Base-by-base conservation (phyloP, 2,329 filamentous ascomycete genomes). In the Talaromyces sp. region DNA sequence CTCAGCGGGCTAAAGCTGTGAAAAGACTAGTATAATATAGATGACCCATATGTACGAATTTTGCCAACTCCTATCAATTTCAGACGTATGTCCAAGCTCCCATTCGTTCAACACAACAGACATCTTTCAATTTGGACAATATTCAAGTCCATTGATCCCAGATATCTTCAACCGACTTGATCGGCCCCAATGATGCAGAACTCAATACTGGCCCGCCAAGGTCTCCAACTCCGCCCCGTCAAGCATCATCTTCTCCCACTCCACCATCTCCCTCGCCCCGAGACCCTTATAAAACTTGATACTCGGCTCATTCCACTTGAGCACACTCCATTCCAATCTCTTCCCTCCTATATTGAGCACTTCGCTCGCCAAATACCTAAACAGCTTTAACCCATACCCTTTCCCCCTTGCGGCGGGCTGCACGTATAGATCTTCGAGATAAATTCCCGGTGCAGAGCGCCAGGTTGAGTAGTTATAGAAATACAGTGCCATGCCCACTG, bases 401-500 rank as follows among this genome's bases (percentile, higher is more conserved):
- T 85, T 85, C 37, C 88, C 88, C 3, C 95, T 82, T 69, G 89
- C 87, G 50, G 80, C 79, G 0, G 86, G 83, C 68, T 86, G 83
- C 44, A 99, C 91, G 71, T 88, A 96, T n/a, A 98, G 80, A 72
- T 98, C 93, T 76, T 98, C 93, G 40, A 98, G 87, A 76, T 96
- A 96, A 71, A 99, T 90, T 2, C 93, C 93, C 0, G 93, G 86
- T 52, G 85, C 85, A n/a, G 90, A 86, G 8, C 90, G 86, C 95
- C 95, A 98, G 0, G 93, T 97, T 72, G 88, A 92, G 79, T 96
- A 98, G 78, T 93, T 98, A 82, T 93, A 92, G 76, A 96, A 98
- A 79, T 92, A 97, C 44, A 97, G 78, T 1, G 92, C 92, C 84
- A 97, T 91, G 55, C 89, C 92, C 0, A 86, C 90, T 75, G 85